These are phyloP conservation scores for Teratosphaeria zuluensis DNA, from an alignment of 2,329 filamentous ascomycete genomes.

Conservation along the genomic window DNA sequence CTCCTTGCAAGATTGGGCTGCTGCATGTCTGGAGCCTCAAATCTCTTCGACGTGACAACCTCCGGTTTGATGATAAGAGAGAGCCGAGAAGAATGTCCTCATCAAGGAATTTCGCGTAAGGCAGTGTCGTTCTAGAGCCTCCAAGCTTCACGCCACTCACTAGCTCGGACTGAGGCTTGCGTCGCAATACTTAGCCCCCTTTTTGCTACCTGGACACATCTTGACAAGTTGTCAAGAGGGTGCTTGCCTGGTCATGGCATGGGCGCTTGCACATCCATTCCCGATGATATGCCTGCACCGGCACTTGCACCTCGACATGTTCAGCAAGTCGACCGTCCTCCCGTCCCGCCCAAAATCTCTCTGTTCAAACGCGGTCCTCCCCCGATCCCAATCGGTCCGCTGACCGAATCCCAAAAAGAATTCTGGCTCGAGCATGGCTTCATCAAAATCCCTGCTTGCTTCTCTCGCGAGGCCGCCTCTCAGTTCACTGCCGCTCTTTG, in stretches of 20 bases:
- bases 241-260: neutral
- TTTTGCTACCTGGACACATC: neutral
- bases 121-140: neutral
- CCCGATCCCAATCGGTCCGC: neutral
- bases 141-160: neutral
- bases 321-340: neutral
- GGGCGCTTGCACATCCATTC: too few species aligned
- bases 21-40: too few species aligned
- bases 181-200: neutral
- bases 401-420: constrained; percentile 6
- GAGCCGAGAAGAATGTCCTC: too few species aligned
- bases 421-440: constrained; percentile 7
- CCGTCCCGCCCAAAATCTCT: neutral
- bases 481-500: constrained; percentile 47
- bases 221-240: neutral
- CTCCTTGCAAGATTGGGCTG: too few species aligned
- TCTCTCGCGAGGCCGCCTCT: constrained; percentile 31
- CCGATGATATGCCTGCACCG: neutral
- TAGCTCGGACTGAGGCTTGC: neutral
- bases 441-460: constrained; percentile 4
- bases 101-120: too few species aligned
- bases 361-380: neutral
- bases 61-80: too few species aligned
- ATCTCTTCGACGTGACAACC: too few species aligned
- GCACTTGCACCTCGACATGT: neutral